These are phyloP conservation scores for Plasmodium gonderi DNA, from an alignment of 169 alveolate genomes.

Conservation along the genomic window DNA sequence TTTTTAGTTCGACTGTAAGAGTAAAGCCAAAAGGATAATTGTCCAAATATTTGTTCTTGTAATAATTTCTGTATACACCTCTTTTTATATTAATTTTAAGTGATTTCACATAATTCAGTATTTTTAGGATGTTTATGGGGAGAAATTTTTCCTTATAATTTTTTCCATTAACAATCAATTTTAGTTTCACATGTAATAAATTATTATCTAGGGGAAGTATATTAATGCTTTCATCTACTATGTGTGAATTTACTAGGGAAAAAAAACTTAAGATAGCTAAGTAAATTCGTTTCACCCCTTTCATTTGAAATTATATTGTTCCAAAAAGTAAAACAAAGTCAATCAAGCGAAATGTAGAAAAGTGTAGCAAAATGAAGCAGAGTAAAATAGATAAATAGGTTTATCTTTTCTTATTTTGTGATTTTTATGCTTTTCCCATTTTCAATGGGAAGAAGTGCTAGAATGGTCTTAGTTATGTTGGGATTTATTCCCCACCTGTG, in stretches of 20 bases:
- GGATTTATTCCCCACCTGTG: not conserved
- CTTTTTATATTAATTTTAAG: conserved; percentile 73
- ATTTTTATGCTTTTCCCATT: not conserved
- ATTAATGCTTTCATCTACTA: conserved; percentile 60
- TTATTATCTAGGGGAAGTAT: conserved; percentile 54
- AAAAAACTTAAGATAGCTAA: conserved; percentile 16
- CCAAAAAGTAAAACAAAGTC: not conserved
- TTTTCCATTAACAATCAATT: conserved; percentile 61
- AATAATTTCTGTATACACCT: conserved; percentile 61
- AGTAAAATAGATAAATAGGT: not conserved
- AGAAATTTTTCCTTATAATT: conserved; percentile 57
- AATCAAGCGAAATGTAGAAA: not conserved
- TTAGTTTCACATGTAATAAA: conserved; percentile 57
- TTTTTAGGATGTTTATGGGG: conserved; percentile 53
- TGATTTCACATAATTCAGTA: conserved; percentile 60
- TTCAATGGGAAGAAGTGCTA: not conserved
- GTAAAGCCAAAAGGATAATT: conserved; percentile 71
- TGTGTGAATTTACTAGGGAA: conserved; percentile 46
- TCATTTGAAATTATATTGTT: conserved; percentile 32
- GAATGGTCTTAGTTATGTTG: not conserved
- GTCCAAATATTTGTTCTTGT: conserved; percentile 72
- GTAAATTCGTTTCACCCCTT: conserved; percentile 33
- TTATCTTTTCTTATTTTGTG: not conserved
- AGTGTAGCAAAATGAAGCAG: not conserved
- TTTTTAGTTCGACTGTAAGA: conserved; percentile 49